Evolutionary conservation across 2,329 filamentous ascomycete genomes (phyloP), one percentile per base, ranked within the genome.

Genomic region (Fusarium transvaalense): DNA sequence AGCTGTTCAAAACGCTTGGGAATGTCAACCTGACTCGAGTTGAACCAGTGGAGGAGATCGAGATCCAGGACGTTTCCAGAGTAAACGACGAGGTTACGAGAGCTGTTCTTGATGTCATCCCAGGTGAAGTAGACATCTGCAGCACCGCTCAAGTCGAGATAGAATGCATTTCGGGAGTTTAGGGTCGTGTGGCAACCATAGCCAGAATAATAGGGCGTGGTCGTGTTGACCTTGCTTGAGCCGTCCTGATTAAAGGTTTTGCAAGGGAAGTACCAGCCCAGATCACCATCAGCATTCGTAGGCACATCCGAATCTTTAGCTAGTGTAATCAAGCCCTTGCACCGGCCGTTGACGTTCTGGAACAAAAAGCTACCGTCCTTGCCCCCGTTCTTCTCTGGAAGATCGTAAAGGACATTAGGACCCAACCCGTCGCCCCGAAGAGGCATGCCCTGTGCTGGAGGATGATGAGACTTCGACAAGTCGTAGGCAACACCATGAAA

Each of bases 221-320:
- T 94, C 41, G 82, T 78, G 77, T 99, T 97, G 2, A 92, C 90
- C 65, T 87, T 80, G 25, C 86, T 88, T 2, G 94, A 97, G 25
- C 96, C 96, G 76, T 99, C 96, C 80, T 98, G 96, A 71, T 97
- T 97, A 84, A 94, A 97, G 3, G 92, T 85, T 6, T 86, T 90
- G 84, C 96, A 99, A 4, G 96, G 96, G 77, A 98, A 98, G 78
- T 99, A 99, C 95, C 96, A 99, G 3, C 91, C 96, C 65, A 99
- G 82, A 59, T 97, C 82, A 13, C 89, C 89, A 53, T 90, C 81
- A 27, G 79, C 80, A 76, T 97, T 90, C 8, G 91, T 92, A 2
- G 94, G 93, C 10, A 99, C 89, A 72, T 93, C 91, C 1, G 94
- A 97, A 56, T 84, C 84, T 2, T 85, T 77, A 2, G 91, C 88